Percentiles rank a stretch among this genome's conserved stretches.
phyloP scores from a whole-genome alignment of 169 alveolate genomes.

The Cryptosporidium bovis region DNA sequence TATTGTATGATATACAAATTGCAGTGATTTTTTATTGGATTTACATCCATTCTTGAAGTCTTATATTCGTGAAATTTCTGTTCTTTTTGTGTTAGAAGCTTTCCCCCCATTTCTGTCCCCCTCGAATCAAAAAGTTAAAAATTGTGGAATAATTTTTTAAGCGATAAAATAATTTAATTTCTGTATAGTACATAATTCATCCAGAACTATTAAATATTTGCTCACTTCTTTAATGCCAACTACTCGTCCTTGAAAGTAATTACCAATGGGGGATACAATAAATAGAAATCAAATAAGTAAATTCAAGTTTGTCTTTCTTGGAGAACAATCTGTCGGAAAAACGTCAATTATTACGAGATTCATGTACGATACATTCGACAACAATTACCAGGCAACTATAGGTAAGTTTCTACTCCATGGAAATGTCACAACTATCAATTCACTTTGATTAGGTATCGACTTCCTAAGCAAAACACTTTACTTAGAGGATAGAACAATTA shows the following conservation, averaged over 20 bases:
- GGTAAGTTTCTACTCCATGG: constrained; percentile 61
- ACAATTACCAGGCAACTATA: constrained; percentile 90
- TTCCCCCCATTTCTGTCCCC: not conserved
- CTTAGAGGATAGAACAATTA: constrained; percentile 93
- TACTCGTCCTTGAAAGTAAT: not conserved
- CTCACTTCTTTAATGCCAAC: constrained; percentile 24
- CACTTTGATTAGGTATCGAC: constrained; percentile 90
- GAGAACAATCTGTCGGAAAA: constrained; percentile 98
- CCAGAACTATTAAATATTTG: not conserved
- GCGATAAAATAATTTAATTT: not conserved
- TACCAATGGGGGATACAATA: constrained; percentile 32
- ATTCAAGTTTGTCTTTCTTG: constrained; percentile 93
- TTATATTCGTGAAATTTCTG: not conserved
- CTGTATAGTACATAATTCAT: not conserved
- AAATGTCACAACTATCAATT: not conserved
- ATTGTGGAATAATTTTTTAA: not conserved
- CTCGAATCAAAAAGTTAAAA: too few relatives aligned
- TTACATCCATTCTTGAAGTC: too few relatives aligned
- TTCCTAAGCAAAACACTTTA: constrained; percentile 94
- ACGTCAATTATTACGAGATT: constrained; percentile 97
- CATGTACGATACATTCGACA: constrained; percentile 96
- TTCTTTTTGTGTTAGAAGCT: not conserved
- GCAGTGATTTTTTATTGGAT: too few relatives aligned
- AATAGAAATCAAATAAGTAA: constrained; percentile 80
- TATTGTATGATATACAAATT: too few relatives aligned